Evolutionary conservation across 306 rosid species (phyloP), one percentile per base, ranked within the genome.

Genomic region (Coriaria nepalensis): DNA sequence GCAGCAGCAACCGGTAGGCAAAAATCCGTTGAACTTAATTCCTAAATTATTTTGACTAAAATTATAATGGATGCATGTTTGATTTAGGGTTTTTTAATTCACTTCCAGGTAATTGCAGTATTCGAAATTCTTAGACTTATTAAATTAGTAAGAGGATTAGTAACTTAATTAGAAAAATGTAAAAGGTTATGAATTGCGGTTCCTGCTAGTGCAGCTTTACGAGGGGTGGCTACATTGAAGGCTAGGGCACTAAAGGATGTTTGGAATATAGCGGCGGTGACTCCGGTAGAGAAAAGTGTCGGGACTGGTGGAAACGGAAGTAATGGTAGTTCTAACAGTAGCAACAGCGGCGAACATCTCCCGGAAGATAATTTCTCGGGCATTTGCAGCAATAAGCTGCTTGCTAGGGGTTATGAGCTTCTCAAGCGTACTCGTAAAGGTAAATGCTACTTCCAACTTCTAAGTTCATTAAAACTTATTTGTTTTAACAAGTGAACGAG

Each of bases 401-500:
- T 92, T 2, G 79, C 96, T 6, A 64, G 83, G 56, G 98, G 98
- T 11, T 63, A 75, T 37, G 96, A 85, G 53, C 81, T 92, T 10
- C 96, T 92, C 41, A 92, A 92, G 53, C 98, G 98, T 50, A 92
- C 98, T 7, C 87, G 98, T 20, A 68, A 73, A 71, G 98, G 98
- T 85, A 40, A 8, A 36, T n/a, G n/a, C n/a, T n/a, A n/a, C n/a
- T n/a, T n/a, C n/a, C n/a, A n/a, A n/a, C n/a, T n/a, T n/a, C n/a
- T n/a, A n/a, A n/a, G n/a, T n/a, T n/a, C n/a, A n/a, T n/a, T n/a
- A n/a, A n/a, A n/a, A n/a, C n/a, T 39, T 5, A 12, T 33, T 45
- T 6, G 11, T 33, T n/a, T n/a, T n/a, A n/a, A n/a, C n/a, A n/a
- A n/a, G n/a, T n/a, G n/a, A n/a, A n/a, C n/a, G n/a, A n/a, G n/a